These are phyloP conservation scores for Dichotomocladium elegans DNA, from an alignment of 371 early-diverging fungal genomes.

Conservation along the genomic window DNA sequence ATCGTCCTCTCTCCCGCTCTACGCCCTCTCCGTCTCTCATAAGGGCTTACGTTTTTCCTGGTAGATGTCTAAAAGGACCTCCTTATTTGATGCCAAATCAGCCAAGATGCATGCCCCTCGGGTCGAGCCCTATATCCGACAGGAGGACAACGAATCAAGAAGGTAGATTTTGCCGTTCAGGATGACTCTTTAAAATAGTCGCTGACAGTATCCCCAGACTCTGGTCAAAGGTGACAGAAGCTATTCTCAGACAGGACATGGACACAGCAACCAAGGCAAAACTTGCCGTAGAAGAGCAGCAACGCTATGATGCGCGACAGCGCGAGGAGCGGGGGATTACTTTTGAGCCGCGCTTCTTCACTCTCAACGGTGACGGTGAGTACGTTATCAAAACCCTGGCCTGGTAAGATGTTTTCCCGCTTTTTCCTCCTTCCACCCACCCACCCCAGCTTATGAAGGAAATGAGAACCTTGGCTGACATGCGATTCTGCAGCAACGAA, in stretches of 20 bases:
- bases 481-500: too few relatives aligned
- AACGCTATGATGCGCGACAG: slow-evolving; percentile 62
- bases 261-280: slow-evolving; percentile 83
- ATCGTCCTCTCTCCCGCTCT: not conserved
- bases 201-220: slow-evolving; percentile 33
- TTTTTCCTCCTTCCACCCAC: not conserved
- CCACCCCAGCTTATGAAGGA: too few relatives aligned
- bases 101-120: slow-evolving; percentile 60
- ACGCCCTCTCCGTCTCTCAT: not conserved
- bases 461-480: too few relatives aligned
- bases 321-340: slow-evolving; percentile 47
- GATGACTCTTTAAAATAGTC: not conserved
- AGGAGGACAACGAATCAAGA: slow-evolving; percentile 83
- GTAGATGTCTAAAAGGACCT: slow-evolving; percentile 35
- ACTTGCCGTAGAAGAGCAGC: slow-evolving; percentile 74
- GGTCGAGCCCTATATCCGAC: slow-evolving; percentile 66
- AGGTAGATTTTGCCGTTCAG: slow-evolving; percentile 27
- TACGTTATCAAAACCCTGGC: not conserved
- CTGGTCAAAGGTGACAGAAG: slow-evolving; percentile 79
- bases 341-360: slow-evolving; percentile 56
- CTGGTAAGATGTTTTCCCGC: not conserved
- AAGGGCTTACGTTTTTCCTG: not conserved
- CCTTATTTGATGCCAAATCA: slow-evolving; percentile 66
- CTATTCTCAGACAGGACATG: slow-evolving; percentile 60
- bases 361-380: not conserved